phyloP scores from a whole-genome alignment of 208 protist genomes.

The Sergeia podlipaevii region DNA sequence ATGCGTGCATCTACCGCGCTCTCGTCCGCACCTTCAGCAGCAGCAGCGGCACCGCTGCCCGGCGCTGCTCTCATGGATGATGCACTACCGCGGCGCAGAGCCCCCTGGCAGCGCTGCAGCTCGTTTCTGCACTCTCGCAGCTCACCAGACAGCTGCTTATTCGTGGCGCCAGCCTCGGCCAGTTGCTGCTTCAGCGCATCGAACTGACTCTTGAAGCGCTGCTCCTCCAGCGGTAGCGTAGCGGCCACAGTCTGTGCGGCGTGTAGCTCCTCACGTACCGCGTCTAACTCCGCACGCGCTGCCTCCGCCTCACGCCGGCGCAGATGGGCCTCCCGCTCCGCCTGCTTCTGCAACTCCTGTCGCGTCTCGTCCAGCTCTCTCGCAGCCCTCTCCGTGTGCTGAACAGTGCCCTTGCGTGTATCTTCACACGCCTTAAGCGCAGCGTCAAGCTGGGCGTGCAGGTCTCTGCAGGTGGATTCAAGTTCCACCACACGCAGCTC shows the following conservation, averaged over 20 bases:
- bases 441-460: constrained; percentile 17
- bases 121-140: constrained; percentile 21
- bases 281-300: constrained; percentile 18
- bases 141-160: constrained; percentile 24
- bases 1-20: constrained; percentile 34
- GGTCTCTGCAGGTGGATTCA: constrained; percentile 5
- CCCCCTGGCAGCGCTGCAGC: constrained; percentile 21
- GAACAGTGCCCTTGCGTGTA: constrained; percentile 6
- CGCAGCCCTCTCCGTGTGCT: constrained; percentile 17
- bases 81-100: constrained; percentile 8
- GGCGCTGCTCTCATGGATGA: background rate
- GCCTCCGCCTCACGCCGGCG: constrained; percentile 1
- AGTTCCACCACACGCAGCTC: constrained; percentile 23
- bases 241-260: constrained; percentile 49
- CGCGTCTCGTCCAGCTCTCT: constrained; percentile 25
- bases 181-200: constrained; percentile 37
- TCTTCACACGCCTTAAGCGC: constrained; percentile 9
- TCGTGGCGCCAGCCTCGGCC: constrained; percentile 26
- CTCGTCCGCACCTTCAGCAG: constrained; percentile 1
- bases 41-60: background rate
- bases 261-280: constrained; percentile 29
- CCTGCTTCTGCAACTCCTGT: constrained; percentile 13
- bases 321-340: constrained; percentile 13
- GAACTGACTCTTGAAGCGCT: constrained; percentile 37
- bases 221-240: constrained; percentile 30